Conservation (phyloP, 73 alveolate species). For the Paramecium sonneborni region DNA sequence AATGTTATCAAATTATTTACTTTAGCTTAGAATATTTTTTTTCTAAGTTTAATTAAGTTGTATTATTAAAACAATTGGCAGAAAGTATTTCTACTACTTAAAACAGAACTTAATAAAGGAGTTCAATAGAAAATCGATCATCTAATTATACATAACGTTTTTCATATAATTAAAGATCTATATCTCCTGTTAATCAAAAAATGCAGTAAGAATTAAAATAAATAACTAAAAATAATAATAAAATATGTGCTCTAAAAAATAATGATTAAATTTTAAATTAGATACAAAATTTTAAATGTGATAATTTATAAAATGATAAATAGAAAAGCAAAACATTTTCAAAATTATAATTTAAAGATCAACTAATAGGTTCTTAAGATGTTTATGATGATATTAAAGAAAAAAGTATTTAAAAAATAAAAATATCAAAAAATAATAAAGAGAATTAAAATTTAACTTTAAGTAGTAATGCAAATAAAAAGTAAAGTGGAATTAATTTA, state of each 20-base stretch:
- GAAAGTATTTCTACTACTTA: not conserved
- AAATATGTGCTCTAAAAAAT: not conserved
- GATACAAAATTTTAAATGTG: not conserved
- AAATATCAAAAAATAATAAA: not conserved
- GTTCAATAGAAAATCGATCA: not conserved
- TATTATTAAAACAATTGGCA: not conserved
- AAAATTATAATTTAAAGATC: not conserved
- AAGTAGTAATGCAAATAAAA: not conserved
- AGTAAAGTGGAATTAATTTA: not conserved
- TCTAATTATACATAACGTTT: not conserved
- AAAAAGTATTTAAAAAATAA: not conserved
- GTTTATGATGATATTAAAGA: not conserved
- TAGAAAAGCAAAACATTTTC: not conserved
- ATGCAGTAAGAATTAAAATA: not conserved
- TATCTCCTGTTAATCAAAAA: not conserved
- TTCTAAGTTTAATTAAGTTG: not conserved
- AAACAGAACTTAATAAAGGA: not conserved
- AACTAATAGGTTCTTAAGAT: not conserved
- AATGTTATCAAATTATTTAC: not conserved
- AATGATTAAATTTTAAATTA: not conserved
- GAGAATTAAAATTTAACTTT: not conserved
- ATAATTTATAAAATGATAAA: not conserved
- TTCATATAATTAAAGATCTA: not conserved
- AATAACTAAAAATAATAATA: not conserved
- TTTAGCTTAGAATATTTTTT: not conserved